Conservation (phyloP, 2,329 filamentous ascomycete species). For the Trematosphaeria pertusa region DNA sequence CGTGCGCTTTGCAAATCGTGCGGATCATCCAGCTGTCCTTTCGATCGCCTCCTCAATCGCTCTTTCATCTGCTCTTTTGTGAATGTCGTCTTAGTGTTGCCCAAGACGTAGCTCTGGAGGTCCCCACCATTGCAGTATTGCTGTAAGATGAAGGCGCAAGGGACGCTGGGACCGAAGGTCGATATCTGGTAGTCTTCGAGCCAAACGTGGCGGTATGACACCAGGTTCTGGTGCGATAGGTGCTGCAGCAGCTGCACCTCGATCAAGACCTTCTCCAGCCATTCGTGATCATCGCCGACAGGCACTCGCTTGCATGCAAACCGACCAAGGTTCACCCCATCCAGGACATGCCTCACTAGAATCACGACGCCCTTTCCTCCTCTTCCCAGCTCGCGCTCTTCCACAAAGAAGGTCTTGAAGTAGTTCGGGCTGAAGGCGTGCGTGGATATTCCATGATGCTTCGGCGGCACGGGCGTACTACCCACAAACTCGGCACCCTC, state of each 20-base stretch:
- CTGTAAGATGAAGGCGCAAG: constrained; percentile 95
- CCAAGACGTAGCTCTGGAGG: constrained; percentile 84
- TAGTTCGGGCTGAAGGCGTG: constrained; percentile 92
- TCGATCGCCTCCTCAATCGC: constrained; percentile 81
- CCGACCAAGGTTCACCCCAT: constrained; percentile 84
- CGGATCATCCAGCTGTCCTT: constrained; percentile 72
- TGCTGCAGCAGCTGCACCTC: constrained; percentile 93
- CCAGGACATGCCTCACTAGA: constrained; percentile 90
- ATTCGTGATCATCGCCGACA: constrained; percentile 89
- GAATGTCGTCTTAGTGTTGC: constrained; percentile 64
- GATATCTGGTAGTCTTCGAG: constrained; percentile 86
- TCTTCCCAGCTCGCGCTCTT: constrained; percentile 82
- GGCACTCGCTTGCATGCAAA: constrained; percentile 98
- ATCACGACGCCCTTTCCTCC: constrained; percentile 95
- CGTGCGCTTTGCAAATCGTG: constrained; percentile 60
- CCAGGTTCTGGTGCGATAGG: constrained; percentile 91
- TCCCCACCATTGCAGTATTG: constrained; percentile 97
- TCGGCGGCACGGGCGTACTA: constrained; percentile 51
- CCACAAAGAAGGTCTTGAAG: constrained; percentile 90
- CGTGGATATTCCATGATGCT: constrained; percentile 74
- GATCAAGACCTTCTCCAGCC: constrained; percentile 92
- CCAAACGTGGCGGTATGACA: constrained; percentile 98
- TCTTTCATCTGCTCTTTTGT: constrained; percentile 90
- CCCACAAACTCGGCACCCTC: constrained; percentile 59
- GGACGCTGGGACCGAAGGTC: constrained; percentile 86